Percentiles rank a stretch among this genome's conserved stretches.
Evolutionary conservation across 2,329 filamentous ascomycete species (phyloP).

Genomic region (Dissoconium aciculare): DNA sequence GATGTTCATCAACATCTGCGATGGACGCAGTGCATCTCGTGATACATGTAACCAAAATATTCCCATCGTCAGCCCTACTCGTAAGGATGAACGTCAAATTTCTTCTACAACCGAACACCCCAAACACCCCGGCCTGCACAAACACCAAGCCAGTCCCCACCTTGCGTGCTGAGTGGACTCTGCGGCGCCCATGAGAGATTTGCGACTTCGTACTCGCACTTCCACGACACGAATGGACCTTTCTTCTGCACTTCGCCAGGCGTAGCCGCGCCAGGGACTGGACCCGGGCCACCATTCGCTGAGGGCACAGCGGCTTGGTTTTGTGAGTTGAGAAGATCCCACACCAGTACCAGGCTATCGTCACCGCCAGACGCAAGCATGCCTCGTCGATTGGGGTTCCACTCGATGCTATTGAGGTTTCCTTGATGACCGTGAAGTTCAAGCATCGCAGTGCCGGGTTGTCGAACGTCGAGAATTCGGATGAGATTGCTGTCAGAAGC

Average conservation of each 20-base stretch:
- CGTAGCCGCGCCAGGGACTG: slow-evolving; percentile 5
- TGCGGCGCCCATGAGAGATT: slow-evolving; percentile 77
- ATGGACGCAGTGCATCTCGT: neutral
- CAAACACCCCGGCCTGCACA: slow-evolving; percentile 68
- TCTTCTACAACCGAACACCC: slow-evolving; percentile 53
- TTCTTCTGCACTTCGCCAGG: slow-evolving; percentile 32
- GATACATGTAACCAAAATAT: no score
- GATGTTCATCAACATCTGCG: neutral
- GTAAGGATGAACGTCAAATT: no score
- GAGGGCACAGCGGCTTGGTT: slow-evolving; percentile 26
- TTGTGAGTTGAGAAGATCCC: slow-evolving; percentile 67
- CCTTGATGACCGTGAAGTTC: slow-evolving; percentile 82
- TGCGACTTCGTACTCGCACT: slow-evolving; percentile 73
- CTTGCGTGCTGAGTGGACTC: slow-evolving; percentile 48
- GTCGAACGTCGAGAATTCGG: slow-evolving; percentile 86
- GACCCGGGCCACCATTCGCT: slow-evolving; percentile 9
- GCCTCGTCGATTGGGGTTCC: slow-evolving; percentile 76
- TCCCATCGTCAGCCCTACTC: no score
- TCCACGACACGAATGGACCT: slow-evolving; percentile 64
- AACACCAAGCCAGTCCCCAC: slow-evolving; percentile 71
- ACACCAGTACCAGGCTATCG: slow-evolving; percentile 79
- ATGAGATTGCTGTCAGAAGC: slow-evolving; percentile 85
- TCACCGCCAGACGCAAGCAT: slow-evolving; percentile 84
- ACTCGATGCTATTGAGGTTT: slow-evolving; percentile 83
- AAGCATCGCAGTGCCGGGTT: slow-evolving; percentile 85